These are phyloP conservation scores for Rhizopogon salebrosus DNA, from an alignment of 768 basidiomycete species.

Conservation along the genomic window DNA sequence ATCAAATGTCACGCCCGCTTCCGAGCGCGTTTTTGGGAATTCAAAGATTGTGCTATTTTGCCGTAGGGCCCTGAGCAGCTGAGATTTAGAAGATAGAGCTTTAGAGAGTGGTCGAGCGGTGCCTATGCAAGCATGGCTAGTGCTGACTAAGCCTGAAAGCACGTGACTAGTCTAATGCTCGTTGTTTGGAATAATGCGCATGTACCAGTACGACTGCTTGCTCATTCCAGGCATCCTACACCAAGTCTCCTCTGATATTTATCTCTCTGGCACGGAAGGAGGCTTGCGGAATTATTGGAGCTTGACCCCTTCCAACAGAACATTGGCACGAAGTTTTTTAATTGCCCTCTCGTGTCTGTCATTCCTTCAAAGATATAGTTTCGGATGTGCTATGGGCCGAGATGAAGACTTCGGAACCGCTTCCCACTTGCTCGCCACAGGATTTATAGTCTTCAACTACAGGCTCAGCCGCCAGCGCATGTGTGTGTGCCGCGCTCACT, in stretches of 20 bases:
- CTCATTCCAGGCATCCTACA: background rate
- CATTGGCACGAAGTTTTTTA: background rate
- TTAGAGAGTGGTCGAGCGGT: no score
- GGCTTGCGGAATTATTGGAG: background rate
- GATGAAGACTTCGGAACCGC: conserved; percentile 7
- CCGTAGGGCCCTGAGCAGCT: no score
- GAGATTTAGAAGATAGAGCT: no score
- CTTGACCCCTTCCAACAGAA: background rate
- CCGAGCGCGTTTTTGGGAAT: no score
- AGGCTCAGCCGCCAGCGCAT: no score
- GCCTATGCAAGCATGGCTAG: no score
- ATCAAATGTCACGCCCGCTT: no score
- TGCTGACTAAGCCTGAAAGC: no score
- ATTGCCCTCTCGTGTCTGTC: conserved; percentile 4
- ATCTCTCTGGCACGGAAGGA: background rate
- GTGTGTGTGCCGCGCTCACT: no score
- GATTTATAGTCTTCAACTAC: background rate
- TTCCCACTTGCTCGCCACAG: conserved; percentile 7
- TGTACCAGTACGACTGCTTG: background rate
- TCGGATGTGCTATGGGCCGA: conserved; percentile 8
- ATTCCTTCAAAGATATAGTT: conserved; percentile 9
- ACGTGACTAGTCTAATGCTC: no score
- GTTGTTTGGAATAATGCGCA: no score
- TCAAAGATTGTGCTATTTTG: no score
- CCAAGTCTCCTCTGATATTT: background rate